Evolutionary conservation across 1,139 yeast genomes (phyloP).

Genomic region (Taphrina confusa): DNA sequence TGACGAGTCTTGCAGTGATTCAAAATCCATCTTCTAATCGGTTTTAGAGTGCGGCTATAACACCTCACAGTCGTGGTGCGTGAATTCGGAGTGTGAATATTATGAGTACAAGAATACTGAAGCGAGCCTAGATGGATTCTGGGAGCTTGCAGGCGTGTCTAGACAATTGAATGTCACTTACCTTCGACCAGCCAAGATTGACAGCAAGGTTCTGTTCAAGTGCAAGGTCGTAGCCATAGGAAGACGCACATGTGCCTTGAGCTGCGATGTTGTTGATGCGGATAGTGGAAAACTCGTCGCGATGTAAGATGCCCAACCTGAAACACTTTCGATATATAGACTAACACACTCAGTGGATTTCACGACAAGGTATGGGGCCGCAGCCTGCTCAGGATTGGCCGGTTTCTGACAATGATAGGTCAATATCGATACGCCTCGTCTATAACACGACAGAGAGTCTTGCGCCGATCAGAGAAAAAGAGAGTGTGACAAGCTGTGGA

Average conservation of each 20-base stretch:
- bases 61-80: slow-evolving; percentile 19
- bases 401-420: slow-evolving; percentile 3
- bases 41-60: slow-evolving; percentile 24
- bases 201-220: slow-evolving; percentile 14
- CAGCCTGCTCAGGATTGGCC: too few relatives aligned
- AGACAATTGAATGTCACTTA: slow-evolving; percentile 24
- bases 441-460: too few relatives aligned
- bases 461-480: too few relatives aligned
- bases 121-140: slow-evolving; percentile 11
- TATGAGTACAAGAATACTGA: neutral
- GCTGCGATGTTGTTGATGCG: slow-evolving; percentile 18
- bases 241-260: slow-evolving; percentile 16
- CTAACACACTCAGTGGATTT: slow-evolving; percentile 2
- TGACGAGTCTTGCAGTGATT: neutral
- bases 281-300: slow-evolving; percentile 9
- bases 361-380: slow-evolving; percentile 25
- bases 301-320: neutral
- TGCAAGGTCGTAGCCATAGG: slow-evolving; percentile 26
- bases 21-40: neutral
- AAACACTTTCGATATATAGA: neutral
- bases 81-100: neutral
- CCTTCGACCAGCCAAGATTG: slow-evolving; percentile 22
- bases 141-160: slow-evolving; percentile 32
- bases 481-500: too few relatives aligned
- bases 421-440: slow-evolving; percentile 11